Conservation (phyloP, 2,329 filamentous ascomycete genomes). For the Ramularia endophylla region DNA sequence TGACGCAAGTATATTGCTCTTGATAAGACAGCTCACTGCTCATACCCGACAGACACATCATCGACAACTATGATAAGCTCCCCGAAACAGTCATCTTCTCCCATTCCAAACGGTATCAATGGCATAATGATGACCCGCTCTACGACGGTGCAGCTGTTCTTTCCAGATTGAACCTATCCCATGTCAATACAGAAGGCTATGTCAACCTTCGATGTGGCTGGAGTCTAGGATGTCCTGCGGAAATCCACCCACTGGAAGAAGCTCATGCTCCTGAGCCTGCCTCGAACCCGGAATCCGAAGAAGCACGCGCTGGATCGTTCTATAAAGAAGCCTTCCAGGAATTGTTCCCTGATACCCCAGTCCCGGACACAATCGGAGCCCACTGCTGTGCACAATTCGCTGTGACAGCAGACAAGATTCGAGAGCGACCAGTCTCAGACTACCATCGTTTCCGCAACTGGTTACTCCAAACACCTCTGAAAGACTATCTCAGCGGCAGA, state of each 20-base stretch:
- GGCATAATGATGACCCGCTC: slow-evolving; percentile 50
- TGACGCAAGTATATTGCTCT: slow-evolving; percentile 36
- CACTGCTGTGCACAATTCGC: slow-evolving; percentile 54
- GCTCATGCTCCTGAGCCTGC: slow-evolving; percentile 22
- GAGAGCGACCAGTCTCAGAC: slow-evolving; percentile 40
- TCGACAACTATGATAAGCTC: slow-evolving; percentile 53
- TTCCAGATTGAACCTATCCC: slow-evolving; percentile 42
- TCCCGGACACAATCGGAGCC: slow-evolving; percentile 43
- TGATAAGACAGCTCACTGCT: too few species aligned
- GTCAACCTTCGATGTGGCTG: slow-evolving; percentile 50
- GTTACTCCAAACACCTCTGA: slow-evolving; percentile 42
- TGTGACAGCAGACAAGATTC: slow-evolving; percentile 43
- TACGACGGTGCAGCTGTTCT: slow-evolving; percentile 47
- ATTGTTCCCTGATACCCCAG: slow-evolving; percentile 39
- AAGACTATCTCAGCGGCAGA: slow-evolving; percentile 47
- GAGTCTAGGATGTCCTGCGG: slow-evolving; percentile 47
- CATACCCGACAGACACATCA: slow-evolving; percentile 38
- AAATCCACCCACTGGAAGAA: slow-evolving; percentile 43
- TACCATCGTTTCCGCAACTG: slow-evolving; percentile 46
- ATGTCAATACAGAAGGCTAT: slow-evolving; percentile 47
- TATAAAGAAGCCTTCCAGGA: slow-evolving; percentile 45
- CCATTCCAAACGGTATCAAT: slow-evolving; percentile 51
- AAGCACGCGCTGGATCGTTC: slow-evolving; percentile 43
- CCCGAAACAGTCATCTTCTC: slow-evolving; percentile 53
- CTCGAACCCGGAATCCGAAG: slow-evolving; percentile 20